phyloP scores from a whole-genome alignment of 192 early-diverging fungal species.

The Pilaira anomala region DNA sequence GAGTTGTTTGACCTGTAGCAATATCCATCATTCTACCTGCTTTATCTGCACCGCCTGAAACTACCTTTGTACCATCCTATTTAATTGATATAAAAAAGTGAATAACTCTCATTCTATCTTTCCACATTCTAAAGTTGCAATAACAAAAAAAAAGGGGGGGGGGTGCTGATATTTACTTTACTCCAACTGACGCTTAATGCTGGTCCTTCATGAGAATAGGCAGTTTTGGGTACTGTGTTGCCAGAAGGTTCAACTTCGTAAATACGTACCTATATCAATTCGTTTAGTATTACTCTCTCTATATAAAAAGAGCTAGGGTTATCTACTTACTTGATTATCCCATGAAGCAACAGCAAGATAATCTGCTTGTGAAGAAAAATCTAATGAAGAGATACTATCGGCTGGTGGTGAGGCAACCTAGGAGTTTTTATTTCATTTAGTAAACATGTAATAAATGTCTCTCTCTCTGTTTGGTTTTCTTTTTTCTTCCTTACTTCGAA shows the following conservation, averaged over 20 bases:
- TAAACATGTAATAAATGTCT: background rate
- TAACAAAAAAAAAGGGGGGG: background rate
- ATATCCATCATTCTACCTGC: constrained; percentile 83
- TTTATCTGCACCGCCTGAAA: constrained; percentile 90
- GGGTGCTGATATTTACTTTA: constrained; percentile 49
- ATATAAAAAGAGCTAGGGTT: background rate
- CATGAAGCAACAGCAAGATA: constrained; percentile 86
- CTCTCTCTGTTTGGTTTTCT: background rate
- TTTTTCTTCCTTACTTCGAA: constrained; percentile 20
- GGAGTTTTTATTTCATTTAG: background rate
- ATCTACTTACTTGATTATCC: constrained; percentile 69
- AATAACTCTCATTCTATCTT: background rate
- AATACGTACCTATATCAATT: constrained; percentile 81
- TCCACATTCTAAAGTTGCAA: background rate
- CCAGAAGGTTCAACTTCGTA: constrained; percentile 85
- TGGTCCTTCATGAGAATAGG: constrained; percentile 79
- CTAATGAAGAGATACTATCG: constrained; percentile 75
- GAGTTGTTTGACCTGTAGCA: constrained; percentile 71
- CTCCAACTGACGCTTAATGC: constrained; percentile 83
- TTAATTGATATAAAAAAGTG: background rate
- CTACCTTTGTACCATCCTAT: constrained; percentile 87
- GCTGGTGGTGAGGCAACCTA: constrained; percentile 64
- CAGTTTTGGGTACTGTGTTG: constrained; percentile 70
- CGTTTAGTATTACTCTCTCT: background rate
- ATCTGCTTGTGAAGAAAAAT: constrained; percentile 80